These are phyloP conservation scores for Kazachstania kunashirensis DNA, from an alignment of 805 yeast species.

Conservation along the genomic window DNA sequence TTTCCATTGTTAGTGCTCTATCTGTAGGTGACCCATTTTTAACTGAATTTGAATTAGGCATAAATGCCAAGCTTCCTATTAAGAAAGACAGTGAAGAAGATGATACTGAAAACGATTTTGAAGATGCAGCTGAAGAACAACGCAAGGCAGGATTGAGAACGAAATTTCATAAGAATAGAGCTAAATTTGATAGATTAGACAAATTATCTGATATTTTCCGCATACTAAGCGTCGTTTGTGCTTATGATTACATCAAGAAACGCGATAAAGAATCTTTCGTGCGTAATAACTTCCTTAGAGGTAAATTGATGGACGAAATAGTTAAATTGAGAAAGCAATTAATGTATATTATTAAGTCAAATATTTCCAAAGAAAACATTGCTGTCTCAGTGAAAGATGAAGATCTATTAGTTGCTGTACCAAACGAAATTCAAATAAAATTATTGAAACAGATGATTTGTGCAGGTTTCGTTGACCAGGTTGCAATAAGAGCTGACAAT, in stretches of 20 bases:
- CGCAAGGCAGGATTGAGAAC: constrained; percentile 32
- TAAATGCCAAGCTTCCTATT: constrained; percentile 22
- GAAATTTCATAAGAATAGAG: constrained; percentile 49
- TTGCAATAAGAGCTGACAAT: constrained; percentile 75
- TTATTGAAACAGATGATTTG: constrained; percentile 86
- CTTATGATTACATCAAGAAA: constrained; percentile 63
- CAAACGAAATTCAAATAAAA: constrained; percentile 56
- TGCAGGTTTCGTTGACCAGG: constrained; percentile 86
- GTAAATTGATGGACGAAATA: constrained; percentile 79
- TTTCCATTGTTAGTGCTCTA: constrained; percentile 83
- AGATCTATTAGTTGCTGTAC: constrained; percentile 52
- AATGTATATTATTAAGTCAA: constrained; percentile 58
- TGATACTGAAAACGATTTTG: constrained; percentile 25
- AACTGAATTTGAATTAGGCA: constrained; percentile 63
- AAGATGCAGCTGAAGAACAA: constrained; percentile 25
- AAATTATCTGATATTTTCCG: constrained; percentile 64
- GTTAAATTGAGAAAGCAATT: constrained; percentile 72
- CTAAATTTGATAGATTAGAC: constrained; percentile 59
- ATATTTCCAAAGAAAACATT: constrained; percentile 50
- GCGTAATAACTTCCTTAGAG: constrained; percentile 55
- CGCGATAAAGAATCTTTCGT: constrained; percentile 42
- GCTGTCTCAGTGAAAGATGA: constrained; percentile 37
- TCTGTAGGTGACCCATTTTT: constrained; percentile 91
- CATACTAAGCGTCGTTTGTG: constrained; percentile 75
- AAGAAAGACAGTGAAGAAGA: constrained; percentile 16